phyloP scores from a whole-genome alignment of 2,329 filamentous ascomycete species.

The Scedosporium boydii region DNA sequence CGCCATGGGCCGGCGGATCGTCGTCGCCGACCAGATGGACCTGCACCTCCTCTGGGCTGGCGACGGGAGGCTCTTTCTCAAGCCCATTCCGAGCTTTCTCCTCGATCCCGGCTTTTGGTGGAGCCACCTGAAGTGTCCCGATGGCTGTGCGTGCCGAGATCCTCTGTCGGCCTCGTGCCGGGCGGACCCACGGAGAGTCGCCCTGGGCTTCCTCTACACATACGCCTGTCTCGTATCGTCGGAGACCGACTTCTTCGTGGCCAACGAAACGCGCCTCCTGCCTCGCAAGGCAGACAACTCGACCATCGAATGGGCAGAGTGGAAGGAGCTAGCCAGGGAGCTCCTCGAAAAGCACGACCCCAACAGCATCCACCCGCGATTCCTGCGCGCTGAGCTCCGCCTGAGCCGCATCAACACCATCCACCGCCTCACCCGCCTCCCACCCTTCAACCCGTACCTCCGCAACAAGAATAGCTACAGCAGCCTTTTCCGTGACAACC shows the following conservation, averaged over 20 bases:
- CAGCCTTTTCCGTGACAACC: slow-evolving; percentile 22
- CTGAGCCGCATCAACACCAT: too few relatives aligned
- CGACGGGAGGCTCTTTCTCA: background rate
- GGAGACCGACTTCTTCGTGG: background rate
- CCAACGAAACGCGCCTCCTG: background rate
- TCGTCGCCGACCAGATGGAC: background rate
- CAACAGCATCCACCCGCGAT: too few relatives aligned
- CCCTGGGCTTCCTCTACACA: background rate
- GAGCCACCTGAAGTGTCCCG: too few relatives aligned
- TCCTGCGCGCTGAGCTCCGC: too few relatives aligned
- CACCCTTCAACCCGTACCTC: too few relatives aligned
- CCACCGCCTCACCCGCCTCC: too few relatives aligned
- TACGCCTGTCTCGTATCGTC: background rate
- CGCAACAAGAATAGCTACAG: background rate
- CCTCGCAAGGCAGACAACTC: background rate
- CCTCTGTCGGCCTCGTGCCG: background rate
- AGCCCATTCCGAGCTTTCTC: background rate
- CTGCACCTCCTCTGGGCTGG: background rate
- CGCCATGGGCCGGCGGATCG: background rate
- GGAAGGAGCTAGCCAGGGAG: background rate
- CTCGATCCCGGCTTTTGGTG: too few relatives aligned
- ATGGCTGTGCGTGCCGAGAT: too few relatives aligned
- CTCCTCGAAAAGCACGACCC: too few relatives aligned
- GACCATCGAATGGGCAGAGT: background rate
- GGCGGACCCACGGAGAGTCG: background rate